phyloP scores from a whole-genome alignment of 768 basidiomycete species.

The Lentinula sp. region DNA sequence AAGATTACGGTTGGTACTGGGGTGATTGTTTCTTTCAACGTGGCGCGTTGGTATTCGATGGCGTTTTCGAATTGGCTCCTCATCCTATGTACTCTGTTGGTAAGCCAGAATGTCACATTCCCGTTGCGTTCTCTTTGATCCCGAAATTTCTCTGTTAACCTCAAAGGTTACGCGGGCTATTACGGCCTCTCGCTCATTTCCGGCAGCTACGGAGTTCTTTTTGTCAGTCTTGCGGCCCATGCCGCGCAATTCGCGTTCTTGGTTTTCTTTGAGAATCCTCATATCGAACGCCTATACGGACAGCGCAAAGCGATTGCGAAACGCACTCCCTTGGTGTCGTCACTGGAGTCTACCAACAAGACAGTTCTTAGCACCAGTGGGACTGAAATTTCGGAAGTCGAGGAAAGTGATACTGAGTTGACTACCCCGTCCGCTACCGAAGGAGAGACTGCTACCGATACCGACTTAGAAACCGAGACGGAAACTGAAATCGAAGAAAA shows the following conservation, averaged over 20 bases:
- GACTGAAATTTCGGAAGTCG: conserved; percentile 8
- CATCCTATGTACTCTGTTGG: conserved; percentile 95
- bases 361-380: neutral
- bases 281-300: conserved; percentile 93
- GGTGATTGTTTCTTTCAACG: conserved; percentile 90
- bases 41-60: conserved; percentile 93
- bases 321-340: conserved; percentile 52
- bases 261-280: conserved; percentile 94
- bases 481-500: conserved; percentile 41
- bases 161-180: conserved; percentile 87
- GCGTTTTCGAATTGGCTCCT: conserved; percentile 91
- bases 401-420: conserved; percentile 19
- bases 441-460: conserved; percentile 70
- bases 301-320: conserved; percentile 85
- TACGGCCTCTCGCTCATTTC: conserved; percentile 91
- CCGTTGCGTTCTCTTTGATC: neutral
- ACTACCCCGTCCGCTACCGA: conserved; percentile 65
- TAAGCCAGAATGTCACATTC: conserved; percentile 20
- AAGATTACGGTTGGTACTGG: conserved; percentile 99
- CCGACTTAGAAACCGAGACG: conserved; percentile 57
- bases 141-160: neutral
- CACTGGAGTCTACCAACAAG: neutral
- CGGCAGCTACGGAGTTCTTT: conserved; percentile 86
- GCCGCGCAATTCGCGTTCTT: conserved; percentile 97
- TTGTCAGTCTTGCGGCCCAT: conserved; percentile 90